These are phyloP conservation scores for Carallia pectinifolia DNA, from an alignment of 345 rosid genomes.

Conservation along the genomic window DNA sequence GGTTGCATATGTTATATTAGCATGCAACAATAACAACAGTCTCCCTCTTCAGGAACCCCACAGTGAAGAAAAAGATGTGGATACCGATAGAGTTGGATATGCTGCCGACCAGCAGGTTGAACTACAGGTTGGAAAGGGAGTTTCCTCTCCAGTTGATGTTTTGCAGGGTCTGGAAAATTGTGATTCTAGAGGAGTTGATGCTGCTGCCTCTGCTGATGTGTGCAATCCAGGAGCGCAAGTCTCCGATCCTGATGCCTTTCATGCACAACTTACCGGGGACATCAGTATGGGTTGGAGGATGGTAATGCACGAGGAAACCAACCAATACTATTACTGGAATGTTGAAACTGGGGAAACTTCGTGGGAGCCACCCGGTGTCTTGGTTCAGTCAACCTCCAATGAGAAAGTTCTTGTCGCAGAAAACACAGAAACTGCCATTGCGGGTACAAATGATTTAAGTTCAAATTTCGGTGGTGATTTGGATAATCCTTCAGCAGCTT, in stretches of 20 bases:
- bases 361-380: slow-evolving; percentile 73
- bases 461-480: slow-evolving; percentile 16
- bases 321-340: slow-evolving; percentile 91
- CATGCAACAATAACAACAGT: slow-evolving; percentile 11
- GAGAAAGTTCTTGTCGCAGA: slow-evolving; percentile 28
- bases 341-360: slow-evolving; percentile 92
- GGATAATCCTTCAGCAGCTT: slow-evolving; percentile 35
- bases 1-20: neutral
- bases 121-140: slow-evolving; percentile 31
- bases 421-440: slow-evolving; percentile 28
- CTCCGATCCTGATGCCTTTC: slow-evolving; percentile 37
- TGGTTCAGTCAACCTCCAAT: slow-evolving; percentile 32
- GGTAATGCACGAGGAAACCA: slow-evolving; percentile 82
- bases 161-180: slow-evolving; percentile 27
- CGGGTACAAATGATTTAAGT: slow-evolving; percentile 27
- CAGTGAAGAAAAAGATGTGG: slow-evolving; percentile 33
- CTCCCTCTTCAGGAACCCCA: slow-evolving; percentile 36
- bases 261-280: slow-evolving; percentile 47
- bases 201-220: slow-evolving; percentile 24
- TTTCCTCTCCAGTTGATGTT: slow-evolving; percentile 30
- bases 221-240: slow-evolving; percentile 34
- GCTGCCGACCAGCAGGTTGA: slow-evolving; percentile 23
- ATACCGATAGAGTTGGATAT: slow-evolving; percentile 31
- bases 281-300: slow-evolving; percentile 68
- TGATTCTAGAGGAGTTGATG: slow-evolving; percentile 32